Percentiles rank a stretch among this genome's conserved stretches.
Conservation (phyloP, 164 flowering plant genomes). For the Berberis thunbergii region DNA sequence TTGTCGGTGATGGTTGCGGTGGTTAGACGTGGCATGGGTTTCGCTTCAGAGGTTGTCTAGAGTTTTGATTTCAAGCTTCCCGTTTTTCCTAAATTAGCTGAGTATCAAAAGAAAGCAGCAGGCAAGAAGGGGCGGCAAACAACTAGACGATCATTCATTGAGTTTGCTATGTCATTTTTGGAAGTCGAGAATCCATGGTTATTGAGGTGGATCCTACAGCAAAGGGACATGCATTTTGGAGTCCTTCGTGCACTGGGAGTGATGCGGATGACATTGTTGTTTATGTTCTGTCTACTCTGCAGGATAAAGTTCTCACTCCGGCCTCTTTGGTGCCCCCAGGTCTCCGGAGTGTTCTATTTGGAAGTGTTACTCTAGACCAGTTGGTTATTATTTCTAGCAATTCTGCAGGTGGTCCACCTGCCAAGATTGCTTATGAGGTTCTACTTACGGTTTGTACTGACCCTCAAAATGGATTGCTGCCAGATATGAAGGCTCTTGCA, state of each 20-base stretch:
- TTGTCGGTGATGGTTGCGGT: too few relatives aligned
- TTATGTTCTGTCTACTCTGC: constrained; percentile 62
- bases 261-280: constrained; percentile 68
- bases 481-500: too few relatives aligned
- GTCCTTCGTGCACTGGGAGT: constrained; percentile 64
- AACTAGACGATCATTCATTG: constrained; percentile 55
- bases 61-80: constrained; percentile 62
- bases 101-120: constrained; percentile 22
- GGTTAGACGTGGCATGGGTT: constrained; percentile 74
- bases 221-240: constrained; percentile 72
- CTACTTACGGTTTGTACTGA: too few relatives aligned
- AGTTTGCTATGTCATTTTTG: constrained; percentile 88
- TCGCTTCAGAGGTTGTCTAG: constrained; percentile 73
- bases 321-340: constrained; percentile 72
- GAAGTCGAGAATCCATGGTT: constrained; percentile 80
- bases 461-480: too few relatives aligned
- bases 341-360: constrained; percentile 88
- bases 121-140: constrained; percentile 32
- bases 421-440: too few relatives aligned
- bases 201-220: constrained; percentile 72
- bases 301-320: constrained; percentile 54
- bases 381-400: too few relatives aligned
- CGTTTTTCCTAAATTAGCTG: constrained; percentile 48
- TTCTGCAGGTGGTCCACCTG: too few relatives aligned
- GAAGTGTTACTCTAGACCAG: too few relatives aligned